These are phyloP conservation scores for Fomitopsis betulina DNA, from an alignment of 1,284 basidiomycete species.

Conservation along the genomic window DNA sequence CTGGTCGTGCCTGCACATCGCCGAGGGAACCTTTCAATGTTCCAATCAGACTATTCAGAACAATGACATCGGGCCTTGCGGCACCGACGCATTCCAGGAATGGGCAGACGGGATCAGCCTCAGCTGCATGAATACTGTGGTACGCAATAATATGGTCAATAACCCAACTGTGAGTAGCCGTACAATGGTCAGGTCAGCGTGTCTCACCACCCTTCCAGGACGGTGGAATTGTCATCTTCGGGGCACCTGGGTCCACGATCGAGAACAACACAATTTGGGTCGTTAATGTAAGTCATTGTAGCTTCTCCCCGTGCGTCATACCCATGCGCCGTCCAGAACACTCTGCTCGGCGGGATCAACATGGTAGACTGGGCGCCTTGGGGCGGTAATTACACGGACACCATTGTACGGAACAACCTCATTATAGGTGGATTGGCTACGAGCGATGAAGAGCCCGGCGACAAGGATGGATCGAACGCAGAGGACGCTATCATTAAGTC, in stretches of 20 bases:
- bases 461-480: constrained; percentile 51
- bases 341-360: constrained; percentile 76
- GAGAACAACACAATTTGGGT: constrained; percentile 74
- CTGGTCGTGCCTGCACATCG: constrained; percentile 73
- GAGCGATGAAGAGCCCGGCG: constrained; percentile 31
- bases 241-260: constrained; percentile 73
- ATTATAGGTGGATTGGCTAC: constrained; percentile 69
- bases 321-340: constrained; percentile 39
- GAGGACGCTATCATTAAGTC: constrained; percentile 67
- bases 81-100: constrained; percentile 57
- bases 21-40: constrained; percentile 65
- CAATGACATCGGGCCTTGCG: constrained; percentile 78
- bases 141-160: constrained; percentile 71
- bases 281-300: constrained; percentile 43
- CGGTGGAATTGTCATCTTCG: constrained; percentile 81
- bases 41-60: constrained; percentile 63
- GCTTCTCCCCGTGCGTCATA: neutral
- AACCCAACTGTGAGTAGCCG: constrained; percentile 47
- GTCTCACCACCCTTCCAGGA: constrained; percentile 35
- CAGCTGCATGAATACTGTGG: constrained; percentile 60
- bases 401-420: constrained; percentile 67
- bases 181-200: neutral
- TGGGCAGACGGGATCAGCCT: constrained; percentile 88
- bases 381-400: constrained; percentile 65
- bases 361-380: constrained; percentile 78